Evolutionary conservation across 2,329 filamentous ascomycete species (phyloP).

Genomic region (Cladophialophora exuberans): DNA sequence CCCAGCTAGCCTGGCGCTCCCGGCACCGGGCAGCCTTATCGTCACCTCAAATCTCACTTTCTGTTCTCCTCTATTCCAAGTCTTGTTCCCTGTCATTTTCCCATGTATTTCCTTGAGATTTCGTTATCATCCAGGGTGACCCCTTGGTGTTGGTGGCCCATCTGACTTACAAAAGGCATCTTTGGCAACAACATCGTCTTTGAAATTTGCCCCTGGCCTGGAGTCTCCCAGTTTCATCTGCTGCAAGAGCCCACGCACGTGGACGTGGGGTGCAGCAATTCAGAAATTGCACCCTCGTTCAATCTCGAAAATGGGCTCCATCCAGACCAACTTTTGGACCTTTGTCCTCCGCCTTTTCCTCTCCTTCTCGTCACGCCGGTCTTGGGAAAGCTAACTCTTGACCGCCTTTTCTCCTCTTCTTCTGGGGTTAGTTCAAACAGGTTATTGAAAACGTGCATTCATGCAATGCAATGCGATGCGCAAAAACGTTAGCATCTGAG

Average conservation of each 20-base stretch:
- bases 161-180: no score
- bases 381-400: neutral
- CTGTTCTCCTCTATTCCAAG: no score
- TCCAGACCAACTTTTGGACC: neutral
- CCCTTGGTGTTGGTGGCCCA: no score
- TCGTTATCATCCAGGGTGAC: no score
- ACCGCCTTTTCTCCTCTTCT: neutral
- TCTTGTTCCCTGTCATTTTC: no score
- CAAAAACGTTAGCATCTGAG: neutral
- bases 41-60: no score
- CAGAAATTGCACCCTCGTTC: slow-evolving; percentile 10
- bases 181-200: no score
- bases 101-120: no score
- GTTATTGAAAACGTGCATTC: neutral
- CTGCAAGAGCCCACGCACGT: slow-evolving; percentile 7
- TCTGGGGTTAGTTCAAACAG: neutral
- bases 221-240: neutral
- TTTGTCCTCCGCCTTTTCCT: neutral
- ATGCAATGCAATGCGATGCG: slow-evolving; percentile 1
- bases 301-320: slow-evolving; percentile 1
- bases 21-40: no score
- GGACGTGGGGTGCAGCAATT: slow-evolving; percentile 11
- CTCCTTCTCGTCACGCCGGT: neutral
- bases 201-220: no score
- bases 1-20: no score